Evolutionary conservation across 2,329 filamentous ascomycete species (phyloP).

Genomic region (Claviceps purpurea): DNA sequence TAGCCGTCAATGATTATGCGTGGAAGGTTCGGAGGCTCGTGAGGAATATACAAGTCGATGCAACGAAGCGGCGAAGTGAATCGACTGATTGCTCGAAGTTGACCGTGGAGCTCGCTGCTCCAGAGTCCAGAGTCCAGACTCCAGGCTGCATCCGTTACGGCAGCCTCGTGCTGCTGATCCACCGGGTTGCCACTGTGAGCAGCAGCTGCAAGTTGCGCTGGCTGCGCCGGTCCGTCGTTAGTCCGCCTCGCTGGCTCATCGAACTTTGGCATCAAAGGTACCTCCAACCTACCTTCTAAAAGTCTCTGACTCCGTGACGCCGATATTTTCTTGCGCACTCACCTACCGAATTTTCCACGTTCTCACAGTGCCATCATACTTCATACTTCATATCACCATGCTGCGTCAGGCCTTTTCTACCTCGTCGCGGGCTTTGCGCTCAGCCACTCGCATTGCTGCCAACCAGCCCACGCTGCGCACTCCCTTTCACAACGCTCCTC

Average conservation of each 20-base stretch:
- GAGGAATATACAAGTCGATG: neutral
- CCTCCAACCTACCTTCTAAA: slow-evolving; percentile 9
- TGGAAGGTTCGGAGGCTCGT: neutral
- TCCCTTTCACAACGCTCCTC: slow-evolving; percentile 24
- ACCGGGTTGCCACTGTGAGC: slow-evolving; percentile 20
- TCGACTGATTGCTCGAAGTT: neutral
- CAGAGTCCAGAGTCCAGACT: too few relatives aligned
- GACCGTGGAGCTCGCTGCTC: too few relatives aligned
- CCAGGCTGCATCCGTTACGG: too few relatives aligned
- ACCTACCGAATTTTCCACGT: slow-evolving; percentile 7
- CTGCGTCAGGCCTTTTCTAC: slow-evolving; percentile 31
- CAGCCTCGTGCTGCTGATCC: too few relatives aligned
- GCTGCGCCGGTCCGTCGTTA: slow-evolving; percentile 15
- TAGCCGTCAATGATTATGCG: neutral
- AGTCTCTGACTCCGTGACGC: slow-evolving; percentile 13
- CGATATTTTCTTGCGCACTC: neutral
- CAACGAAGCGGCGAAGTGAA: neutral
- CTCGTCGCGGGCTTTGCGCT: slow-evolving; percentile 31
- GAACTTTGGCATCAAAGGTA: slow-evolving; percentile 3
- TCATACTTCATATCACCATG: slow-evolving; percentile 21
- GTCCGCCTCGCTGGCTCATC: slow-evolving; percentile 11
- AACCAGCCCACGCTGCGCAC: slow-evolving; percentile 22
- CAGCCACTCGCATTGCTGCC: slow-evolving; percentile 22
- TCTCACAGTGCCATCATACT: slow-evolving; percentile 4
- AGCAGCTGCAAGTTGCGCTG: too few relatives aligned